A percentile compares a stretch with the other conserved stretches of the same genome.
phyloP scores from a whole-genome alignment of 345 rosid species.

The Ceriops zippeliana region DNA sequence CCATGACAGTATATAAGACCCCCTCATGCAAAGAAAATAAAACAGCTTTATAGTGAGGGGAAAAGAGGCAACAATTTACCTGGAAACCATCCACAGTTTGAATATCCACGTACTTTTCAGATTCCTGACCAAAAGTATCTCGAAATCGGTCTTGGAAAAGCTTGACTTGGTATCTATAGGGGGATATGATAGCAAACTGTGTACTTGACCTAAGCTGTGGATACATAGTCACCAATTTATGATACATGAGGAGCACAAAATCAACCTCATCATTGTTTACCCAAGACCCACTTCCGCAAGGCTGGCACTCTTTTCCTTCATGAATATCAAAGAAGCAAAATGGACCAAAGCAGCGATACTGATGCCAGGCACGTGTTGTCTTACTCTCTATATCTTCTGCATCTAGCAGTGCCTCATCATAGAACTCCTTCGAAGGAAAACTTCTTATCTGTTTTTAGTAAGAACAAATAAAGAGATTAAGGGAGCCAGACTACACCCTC shows the following conservation, averaged over 20 bases:
- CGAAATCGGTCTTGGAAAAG: slow-evolving; percentile 68
- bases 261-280: slow-evolving; percentile 79
- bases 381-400: slow-evolving; percentile 58
- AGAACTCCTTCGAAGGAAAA: slow-evolving; percentile 89
- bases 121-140: slow-evolving; percentile 74
- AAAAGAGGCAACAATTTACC: slow-evolving; percentile 40
- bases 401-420: slow-evolving; percentile 72
- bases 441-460: slow-evolving; percentile 57
- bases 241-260: slow-evolving; percentile 72
- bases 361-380: slow-evolving; percentile 83
- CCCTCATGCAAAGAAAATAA: not conserved
- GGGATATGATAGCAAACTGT: slow-evolving; percentile 82
- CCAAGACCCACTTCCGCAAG: slow-evolving; percentile 81
- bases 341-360: slow-evolving; percentile 77
- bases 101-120: slow-evolving; percentile 69
- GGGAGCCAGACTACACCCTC: not conserved
- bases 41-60: not conserved
- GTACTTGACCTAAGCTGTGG: slow-evolving; percentile 86
- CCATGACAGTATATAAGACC: not conserved
- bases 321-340: slow-evolving; percentile 87
- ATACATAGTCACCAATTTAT: slow-evolving; percentile 65
- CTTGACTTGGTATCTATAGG: slow-evolving; percentile 89
- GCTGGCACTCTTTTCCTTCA: slow-evolving; percentile 82
- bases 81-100: slow-evolving; percentile 96
- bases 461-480: not conserved